phyloP scores from a whole-genome alignment of 2,329 filamentous ascomycete genomes.

The Paracamarosporium sp. region DNA sequence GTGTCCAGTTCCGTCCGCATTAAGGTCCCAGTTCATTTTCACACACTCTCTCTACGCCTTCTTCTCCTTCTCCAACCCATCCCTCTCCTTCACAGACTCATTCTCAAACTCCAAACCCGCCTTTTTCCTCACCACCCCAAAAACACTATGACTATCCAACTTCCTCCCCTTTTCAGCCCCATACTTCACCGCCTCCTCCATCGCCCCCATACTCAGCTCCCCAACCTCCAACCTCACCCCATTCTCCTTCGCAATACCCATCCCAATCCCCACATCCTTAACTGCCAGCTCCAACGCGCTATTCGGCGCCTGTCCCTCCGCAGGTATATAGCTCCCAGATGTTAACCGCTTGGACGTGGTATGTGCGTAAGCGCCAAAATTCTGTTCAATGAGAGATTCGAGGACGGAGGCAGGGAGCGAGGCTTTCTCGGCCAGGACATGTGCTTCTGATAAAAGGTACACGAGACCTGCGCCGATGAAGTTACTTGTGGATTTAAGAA shows the following conservation, averaged over 20 bases:
- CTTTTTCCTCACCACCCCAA: slow-evolving; percentile 54
- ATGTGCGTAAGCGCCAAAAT: slow-evolving; percentile 35
- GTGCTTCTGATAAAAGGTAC: slow-evolving; percentile 58
- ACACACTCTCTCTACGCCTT: not conserved
- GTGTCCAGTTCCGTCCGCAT: too few relatives aligned
- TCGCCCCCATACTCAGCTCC: slow-evolving; percentile 52
- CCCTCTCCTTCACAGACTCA: slow-evolving; percentile 36
- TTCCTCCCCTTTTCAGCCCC: slow-evolving; percentile 42
- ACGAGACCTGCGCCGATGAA: slow-evolving; percentile 59
- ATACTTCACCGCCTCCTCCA: slow-evolving; percentile 52
- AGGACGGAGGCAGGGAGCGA: slow-evolving; percentile 50
- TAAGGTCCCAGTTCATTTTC: not conserved
- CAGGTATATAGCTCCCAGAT: slow-evolving; percentile 31
- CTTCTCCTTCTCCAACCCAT: slow-evolving; percentile 5
- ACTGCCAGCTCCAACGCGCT: slow-evolving; percentile 59
- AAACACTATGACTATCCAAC: slow-evolving; percentile 61
- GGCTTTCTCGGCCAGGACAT: slow-evolving; percentile 57
- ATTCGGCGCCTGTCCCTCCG: slow-evolving; percentile 47
- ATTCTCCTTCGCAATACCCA: slow-evolving; percentile 50
- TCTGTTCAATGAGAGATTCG: slow-evolving; percentile 50
- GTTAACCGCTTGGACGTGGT: slow-evolving; percentile 36
- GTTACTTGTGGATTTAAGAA: slow-evolving; percentile 59
- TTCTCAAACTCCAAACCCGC: slow-evolving; percentile 56
- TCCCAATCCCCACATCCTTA: slow-evolving; percentile 60
- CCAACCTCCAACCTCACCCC: slow-evolving; percentile 52